phyloP scores from a whole-genome alignment of 805 yeast species.

The Monosporozyma yasuniensis region DNA sequence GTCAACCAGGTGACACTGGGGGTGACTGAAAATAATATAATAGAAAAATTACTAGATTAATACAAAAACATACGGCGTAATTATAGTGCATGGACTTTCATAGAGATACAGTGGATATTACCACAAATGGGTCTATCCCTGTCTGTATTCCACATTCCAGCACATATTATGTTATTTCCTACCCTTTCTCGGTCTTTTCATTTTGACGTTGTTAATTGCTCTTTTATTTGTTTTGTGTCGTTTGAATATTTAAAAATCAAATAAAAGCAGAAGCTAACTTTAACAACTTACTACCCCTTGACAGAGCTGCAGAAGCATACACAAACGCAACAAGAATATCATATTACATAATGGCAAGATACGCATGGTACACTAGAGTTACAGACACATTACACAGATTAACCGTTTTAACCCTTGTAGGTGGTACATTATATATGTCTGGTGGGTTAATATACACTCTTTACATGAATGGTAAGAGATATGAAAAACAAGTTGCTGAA shows the following conservation, averaged over 20 bases:
- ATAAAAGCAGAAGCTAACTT: not conserved
- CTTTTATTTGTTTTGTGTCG: not conserved
- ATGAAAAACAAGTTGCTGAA: conserved; percentile 33
- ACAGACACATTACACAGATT: conserved; percentile 67
- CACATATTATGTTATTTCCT: too few species aligned
- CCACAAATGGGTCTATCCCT: too few species aligned
- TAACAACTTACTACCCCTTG: not conserved
- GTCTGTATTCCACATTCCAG: too few species aligned
- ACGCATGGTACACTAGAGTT: conserved; percentile 69
- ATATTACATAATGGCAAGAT: conserved; percentile 33
- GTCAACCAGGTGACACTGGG: too few species aligned
- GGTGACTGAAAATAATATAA: too few species aligned
- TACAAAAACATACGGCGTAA: too few species aligned
- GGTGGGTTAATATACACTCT: conserved; percentile 45
- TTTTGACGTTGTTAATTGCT: not conserved
- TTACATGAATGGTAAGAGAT: conserved; percentile 44
- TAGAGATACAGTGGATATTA: too few species aligned
- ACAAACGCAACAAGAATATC: not conserved
- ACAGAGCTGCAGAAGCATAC: not conserved
- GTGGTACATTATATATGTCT: conserved; percentile 43
- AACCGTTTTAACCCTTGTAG: conserved; percentile 58
- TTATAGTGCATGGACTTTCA: too few species aligned
- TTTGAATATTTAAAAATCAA: not conserved
- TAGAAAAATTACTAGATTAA: too few species aligned
- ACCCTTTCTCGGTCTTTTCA: not conserved